phyloP scores from a whole-genome alignment of 1,139 yeast species.

The Yamadazyma sp. region DNA sequence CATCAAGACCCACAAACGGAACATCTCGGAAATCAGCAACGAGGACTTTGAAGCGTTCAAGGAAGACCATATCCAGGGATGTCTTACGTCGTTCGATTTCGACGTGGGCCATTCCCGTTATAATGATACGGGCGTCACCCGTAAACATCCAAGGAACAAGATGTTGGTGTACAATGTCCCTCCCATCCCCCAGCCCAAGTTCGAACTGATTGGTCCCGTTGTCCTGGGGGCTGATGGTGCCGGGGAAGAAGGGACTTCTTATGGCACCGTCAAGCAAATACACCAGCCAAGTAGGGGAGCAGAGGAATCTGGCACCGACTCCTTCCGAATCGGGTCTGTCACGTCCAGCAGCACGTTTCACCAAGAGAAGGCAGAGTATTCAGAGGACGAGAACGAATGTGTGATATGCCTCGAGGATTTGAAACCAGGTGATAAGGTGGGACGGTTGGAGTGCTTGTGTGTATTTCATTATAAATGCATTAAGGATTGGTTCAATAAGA shows the following conservation, averaged over 20 bases:
- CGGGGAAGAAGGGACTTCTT: constrained; percentile 15
- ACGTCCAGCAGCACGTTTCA: constrained; percentile 25
- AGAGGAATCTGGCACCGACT: not conserved
- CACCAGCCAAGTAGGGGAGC: not conserved
- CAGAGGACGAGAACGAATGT: constrained; percentile 63
- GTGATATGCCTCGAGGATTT: constrained; percentile 92
- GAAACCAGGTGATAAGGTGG: constrained; percentile 83
- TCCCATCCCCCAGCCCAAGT: constrained; percentile 51
- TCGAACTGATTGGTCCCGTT: constrained; percentile 28
- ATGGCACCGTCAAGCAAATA: constrained; percentile 14
- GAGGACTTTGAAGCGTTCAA: constrained; percentile 48
- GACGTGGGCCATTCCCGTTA: constrained; percentile 57
- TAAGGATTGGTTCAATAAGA: constrained; percentile 83
- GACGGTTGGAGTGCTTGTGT: constrained; percentile 90
- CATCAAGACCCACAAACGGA: constrained; percentile 32
- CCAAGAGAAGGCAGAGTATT: constrained; percentile 24
- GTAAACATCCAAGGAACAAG: constrained; percentile 53
- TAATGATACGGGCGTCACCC: constrained; percentile 28
- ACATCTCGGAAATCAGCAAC: constrained; percentile 20
- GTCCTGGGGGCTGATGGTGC: constrained; percentile 5
- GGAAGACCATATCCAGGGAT: constrained; percentile 68
- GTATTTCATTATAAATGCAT: constrained; percentile 91
- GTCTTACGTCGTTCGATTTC: constrained; percentile 68
- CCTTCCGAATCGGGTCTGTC: constrained; percentile 22
- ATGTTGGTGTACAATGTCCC: constrained; percentile 81